These are phyloP conservation scores for Neospora caninum DNA, from an alignment of 169 alveolate genomes.

Conservation along the genomic window DNA sequence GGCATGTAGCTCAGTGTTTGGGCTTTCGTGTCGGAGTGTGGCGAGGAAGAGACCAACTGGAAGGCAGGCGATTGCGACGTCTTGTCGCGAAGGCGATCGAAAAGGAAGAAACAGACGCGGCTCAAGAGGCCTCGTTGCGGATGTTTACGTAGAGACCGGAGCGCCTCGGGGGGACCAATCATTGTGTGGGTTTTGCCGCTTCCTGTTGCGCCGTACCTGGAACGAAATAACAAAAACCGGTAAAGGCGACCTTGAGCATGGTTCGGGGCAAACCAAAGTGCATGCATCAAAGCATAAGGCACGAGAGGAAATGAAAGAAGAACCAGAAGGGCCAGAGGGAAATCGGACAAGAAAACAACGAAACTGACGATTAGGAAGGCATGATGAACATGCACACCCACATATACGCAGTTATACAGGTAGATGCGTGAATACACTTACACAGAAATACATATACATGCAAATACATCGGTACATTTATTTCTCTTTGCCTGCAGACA, in stretches of 20 bases:
- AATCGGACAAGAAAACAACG: no score
- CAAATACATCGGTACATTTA: no score
- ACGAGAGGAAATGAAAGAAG: background rate
- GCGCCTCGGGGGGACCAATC: background rate
- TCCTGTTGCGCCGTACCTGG: background rate
- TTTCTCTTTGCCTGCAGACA: no score
- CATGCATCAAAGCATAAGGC: background rate
- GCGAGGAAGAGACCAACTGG: background rate
- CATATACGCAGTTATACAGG: no score
- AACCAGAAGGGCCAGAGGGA: background rate
- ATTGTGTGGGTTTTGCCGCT: background rate
- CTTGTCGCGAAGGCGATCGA: background rate
- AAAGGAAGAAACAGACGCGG: background rate
- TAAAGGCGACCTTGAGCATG: background rate
- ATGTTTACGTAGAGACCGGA: background rate
- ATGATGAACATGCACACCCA: no score
- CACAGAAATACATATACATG: no score
- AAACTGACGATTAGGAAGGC: no score
- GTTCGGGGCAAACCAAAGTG: background rate
- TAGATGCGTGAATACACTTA: no score
- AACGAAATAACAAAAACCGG: no score
- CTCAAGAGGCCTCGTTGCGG: conserved; percentile 5
- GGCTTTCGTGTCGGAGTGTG: no score
- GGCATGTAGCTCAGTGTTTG: no score
- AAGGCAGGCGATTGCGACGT: background rate